Evolutionary conservation across 371 early-diverging fungal genomes (phyloP), one percentile per base, ranked within the genome.

Genomic region (Umbelopsis sp.): DNA sequence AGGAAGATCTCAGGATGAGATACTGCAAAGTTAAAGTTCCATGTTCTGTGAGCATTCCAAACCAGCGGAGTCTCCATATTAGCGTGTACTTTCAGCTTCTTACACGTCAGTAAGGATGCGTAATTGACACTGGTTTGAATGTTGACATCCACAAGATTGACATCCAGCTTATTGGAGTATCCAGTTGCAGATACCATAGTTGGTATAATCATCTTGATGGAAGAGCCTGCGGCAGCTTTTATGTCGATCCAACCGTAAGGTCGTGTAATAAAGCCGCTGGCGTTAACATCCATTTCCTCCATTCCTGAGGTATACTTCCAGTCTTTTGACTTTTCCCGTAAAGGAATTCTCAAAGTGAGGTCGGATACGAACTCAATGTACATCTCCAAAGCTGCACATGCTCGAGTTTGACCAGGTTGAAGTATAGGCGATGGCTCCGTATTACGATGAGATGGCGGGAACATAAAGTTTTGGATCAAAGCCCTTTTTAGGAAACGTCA

Each of bases 201-300:
- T 4, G 96, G 94, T 2, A 92, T 83, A 8, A 75, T 74, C 20
- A 91, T 75, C 38, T 82, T 80, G 16, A 92, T 66, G 25, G 75
- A 76, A 5, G 92, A 88, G 2, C 84, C 88, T 25, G 75, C 71
- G 0, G 68, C 80, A 3, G 88, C 85, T 69, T 89, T 89, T 6
- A 93, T 62, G 69, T 93, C 92, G 1, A 94, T 69, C 95, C 95
- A 94, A 1, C 92, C 94, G 76, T 87, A 91, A 2, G 91, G 92
- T 22, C 94, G 78, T 38, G 80, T 79, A 44, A 82, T 80, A 65
- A 71, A 81, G 20, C 85, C 84, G 57, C 74, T 81, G 22, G 80
- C 76, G 24, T 71, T 80, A 41, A 79, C 63, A 65, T 80, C 81
- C 38, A 80, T 65, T 38, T 78, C 82, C 22, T 71, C 67, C 11